A percentile compares a stretch with the other conserved stretches of the same genome.
Conservation (phyloP, 495 filamentous ascomycete genomes). For the Penicillium lagena region DNA sequence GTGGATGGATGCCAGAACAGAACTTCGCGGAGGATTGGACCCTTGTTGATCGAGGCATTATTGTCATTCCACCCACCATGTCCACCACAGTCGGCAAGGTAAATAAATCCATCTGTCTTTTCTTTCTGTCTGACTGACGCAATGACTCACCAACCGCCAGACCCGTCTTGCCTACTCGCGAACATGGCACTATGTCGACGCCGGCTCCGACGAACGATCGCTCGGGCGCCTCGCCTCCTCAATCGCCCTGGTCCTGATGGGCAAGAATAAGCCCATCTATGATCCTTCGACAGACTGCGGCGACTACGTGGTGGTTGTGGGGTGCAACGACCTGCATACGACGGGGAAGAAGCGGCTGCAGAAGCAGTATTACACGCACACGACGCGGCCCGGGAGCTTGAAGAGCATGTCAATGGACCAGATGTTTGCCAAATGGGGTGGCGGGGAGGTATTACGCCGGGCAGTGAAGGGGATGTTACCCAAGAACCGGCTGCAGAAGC, state of each 20-base stretch:
- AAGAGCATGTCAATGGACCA: constrained; percentile 88
- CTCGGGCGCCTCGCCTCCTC: constrained; percentile 86
- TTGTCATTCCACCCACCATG: constrained; percentile 20
- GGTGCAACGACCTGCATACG: constrained; percentile 77
- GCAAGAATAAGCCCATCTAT: constrained; percentile 98
- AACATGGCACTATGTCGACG: constrained; percentile 82
- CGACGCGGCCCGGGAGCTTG: constrained; percentile 79
- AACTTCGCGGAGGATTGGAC: neutral
- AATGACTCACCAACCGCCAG: constrained; percentile 34
- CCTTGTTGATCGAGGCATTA: neutral
- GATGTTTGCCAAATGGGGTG: constrained; percentile 90
- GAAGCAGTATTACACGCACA: constrained; percentile 94
- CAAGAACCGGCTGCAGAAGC: constrained; percentile 87
- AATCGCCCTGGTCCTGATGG: constrained; percentile 91
- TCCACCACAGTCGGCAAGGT: constrained; percentile 45
- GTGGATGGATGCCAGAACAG: constrained; percentile 12
- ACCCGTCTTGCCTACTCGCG: constrained; percentile 95
- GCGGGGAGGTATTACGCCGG: constrained; percentile 84
- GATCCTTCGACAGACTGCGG: constrained; percentile 96
- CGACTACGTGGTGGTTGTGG: constrained; percentile 93
- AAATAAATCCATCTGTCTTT: neutral
- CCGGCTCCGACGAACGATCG: constrained; percentile 48
- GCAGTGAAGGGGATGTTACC: constrained; percentile 96
- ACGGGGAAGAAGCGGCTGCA: constrained; percentile 89
- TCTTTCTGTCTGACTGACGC: no score